Base-by-base conservation (phyloP, 805 yeast genomes). In the Starmerella geochares region DNA sequence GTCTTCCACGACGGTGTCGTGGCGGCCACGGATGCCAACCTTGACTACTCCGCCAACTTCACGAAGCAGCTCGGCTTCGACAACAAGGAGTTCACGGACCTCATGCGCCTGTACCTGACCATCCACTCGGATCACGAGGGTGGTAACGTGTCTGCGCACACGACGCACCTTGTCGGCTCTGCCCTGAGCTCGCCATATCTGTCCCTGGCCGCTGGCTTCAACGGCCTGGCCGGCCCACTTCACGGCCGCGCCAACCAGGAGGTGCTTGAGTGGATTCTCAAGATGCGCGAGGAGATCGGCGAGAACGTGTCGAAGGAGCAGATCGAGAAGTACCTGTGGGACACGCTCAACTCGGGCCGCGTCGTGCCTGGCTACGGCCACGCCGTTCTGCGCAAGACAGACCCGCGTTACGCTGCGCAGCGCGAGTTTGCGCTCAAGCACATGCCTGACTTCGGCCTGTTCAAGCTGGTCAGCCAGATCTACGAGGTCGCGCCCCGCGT, bases 341-440 rank as follows among this genome's bases (percentile, higher is more conserved):
- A 79, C 48, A 80, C 86, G 47, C 73, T 83, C 61, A 83, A 83
- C 67, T 69, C 83, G 51, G 88, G 90, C 64, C 80, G 92, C 67
- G 92, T 83, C 62, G 81, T 83, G 58, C 92, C 92, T 65, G 92
- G 92, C 66, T 83, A 83, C 67, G 92, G 92, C 62, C 92, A 83
- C 67, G 92, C 90, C 50, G 92, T 83, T 48, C 75, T 83, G 64
- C 81, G 92, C 74, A 80, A 83, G 78, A 81, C 94, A 23, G 94
- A 83, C 69, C 94, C 94, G 65, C 79, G 94, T 68, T 83, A 81
- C 77, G 78, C 76, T 39, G 92, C 92, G 61, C 88, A 81, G 72
- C 79, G 87, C 69, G 85, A 81, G 71, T 84, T 83, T 62, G 94
- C 90, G 49, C 62, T 63, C 54, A 71, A 73, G 63, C 84, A 80